These are phyloP conservation scores for Clarireedia homoeocarpa DNA, from an alignment of 2,329 filamentous ascomycete genomes.

Conservation along the genomic window DNA sequence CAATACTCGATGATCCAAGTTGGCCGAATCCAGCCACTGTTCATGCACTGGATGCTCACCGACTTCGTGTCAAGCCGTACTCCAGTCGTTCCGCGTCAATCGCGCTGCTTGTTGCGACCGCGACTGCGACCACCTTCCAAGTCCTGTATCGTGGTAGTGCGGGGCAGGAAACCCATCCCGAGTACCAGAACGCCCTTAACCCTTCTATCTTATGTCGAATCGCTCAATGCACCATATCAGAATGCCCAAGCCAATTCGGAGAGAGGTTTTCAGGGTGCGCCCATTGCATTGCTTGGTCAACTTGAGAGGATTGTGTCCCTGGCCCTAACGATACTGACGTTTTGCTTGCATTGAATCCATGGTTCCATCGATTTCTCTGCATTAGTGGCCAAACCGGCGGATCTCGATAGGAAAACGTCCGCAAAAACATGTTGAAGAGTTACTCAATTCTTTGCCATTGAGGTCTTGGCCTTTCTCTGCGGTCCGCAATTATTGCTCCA, in stretches of 20 bases:
- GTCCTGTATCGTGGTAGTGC: slow-evolving; percentile 24
- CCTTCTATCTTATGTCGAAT: slow-evolving; percentile 10
- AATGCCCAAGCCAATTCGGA: slow-evolving; percentile 4
- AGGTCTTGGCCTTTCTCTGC: slow-evolving; percentile 6
- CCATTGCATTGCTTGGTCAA: slow-evolving; percentile 12
- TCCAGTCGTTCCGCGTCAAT: slow-evolving; percentile 29
- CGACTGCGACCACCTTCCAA: neutral
- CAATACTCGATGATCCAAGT: slow-evolving; percentile 17
- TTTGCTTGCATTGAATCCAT: slow-evolving; percentile 19
- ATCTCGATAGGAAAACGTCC: slow-evolving; percentile 17
- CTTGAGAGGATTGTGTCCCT: slow-evolving; percentile 22
- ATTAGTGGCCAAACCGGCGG: slow-evolving; percentile 28
- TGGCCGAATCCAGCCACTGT: slow-evolving; percentile 26
- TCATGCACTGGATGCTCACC: slow-evolving; percentile 30
- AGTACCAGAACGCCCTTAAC: slow-evolving; percentile 2
- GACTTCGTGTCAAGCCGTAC: slow-evolving; percentile 32
- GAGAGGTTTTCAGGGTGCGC: neutral
- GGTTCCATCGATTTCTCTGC: slow-evolving; percentile 20
- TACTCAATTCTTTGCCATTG: slow-evolving; percentile 1
- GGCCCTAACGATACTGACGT: slow-evolving; percentile 23
- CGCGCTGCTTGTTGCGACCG: slow-evolving; percentile 16
- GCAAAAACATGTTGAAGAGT: slow-evolving; percentile 8
- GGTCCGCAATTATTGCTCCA: slow-evolving; percentile 4
- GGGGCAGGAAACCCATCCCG: slow-evolving; percentile 19
- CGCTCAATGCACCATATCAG: slow-evolving; percentile 17